These are phyloP conservation scores for Onygena corvina DNA, from an alignment of 2,329 filamentous ascomycete species.

Conservation along the genomic window DNA sequence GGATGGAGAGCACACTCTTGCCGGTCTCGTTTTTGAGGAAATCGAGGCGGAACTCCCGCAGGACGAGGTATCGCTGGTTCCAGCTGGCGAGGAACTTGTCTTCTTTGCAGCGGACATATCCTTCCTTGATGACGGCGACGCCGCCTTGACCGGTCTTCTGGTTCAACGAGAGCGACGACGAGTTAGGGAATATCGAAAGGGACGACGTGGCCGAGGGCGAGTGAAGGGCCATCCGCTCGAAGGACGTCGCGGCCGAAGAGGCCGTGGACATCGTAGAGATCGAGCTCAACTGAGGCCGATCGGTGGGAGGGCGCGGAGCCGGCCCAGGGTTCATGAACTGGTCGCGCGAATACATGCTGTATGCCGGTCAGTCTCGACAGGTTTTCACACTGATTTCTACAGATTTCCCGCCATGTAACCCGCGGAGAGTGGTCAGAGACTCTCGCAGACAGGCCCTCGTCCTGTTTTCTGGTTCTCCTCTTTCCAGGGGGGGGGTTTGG, in stretches of 20 bases:
- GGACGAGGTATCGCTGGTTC: constrained; percentile 84
- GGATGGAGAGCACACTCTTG: constrained; percentile 76
- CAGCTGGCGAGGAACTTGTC: constrained; percentile 65
- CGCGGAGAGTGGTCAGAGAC: neutral
- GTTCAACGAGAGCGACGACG: constrained; percentile 58
- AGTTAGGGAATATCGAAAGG: constrained; percentile 53
- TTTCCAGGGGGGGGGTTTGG: neutral
- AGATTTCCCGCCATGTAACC: neutral
- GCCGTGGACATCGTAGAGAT: constrained; percentile 63
- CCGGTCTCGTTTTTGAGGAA: constrained; percentile 86
- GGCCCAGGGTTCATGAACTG: constrained; percentile 96
- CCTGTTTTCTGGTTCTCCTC: neutral
- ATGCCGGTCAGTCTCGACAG: neutral
- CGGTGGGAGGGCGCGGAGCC: constrained; percentile 76
- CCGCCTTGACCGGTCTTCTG: constrained; percentile 52
- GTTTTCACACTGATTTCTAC: constrained; percentile 1
- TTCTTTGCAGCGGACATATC: constrained; percentile 56
- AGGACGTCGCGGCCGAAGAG: constrained; percentile 59
- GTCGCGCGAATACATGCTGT: constrained; percentile 48
- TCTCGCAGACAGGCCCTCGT: neutral
- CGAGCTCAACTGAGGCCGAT: constrained; percentile 68
- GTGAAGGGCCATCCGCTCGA: constrained; percentile 54
- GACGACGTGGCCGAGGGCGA: constrained; percentile 51
- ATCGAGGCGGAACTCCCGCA: constrained; percentile 85
- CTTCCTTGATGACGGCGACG: constrained; percentile 60